These are phyloP conservation scores for Penicillium robsamsonii DNA, from an alignment of 495 filamentous ascomycete species.

Conservation along the genomic window DNA sequence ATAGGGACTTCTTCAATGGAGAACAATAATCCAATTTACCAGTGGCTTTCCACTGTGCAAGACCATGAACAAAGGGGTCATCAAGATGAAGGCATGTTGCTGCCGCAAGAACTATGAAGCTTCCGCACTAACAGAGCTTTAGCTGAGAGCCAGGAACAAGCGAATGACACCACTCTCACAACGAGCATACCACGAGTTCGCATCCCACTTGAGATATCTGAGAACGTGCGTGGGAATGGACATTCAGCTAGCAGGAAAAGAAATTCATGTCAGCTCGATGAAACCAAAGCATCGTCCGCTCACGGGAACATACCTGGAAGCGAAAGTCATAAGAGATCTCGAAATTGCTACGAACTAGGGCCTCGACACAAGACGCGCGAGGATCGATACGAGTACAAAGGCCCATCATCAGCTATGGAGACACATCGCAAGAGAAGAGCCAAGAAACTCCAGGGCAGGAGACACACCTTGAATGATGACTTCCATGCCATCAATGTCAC, in stretches of 20 bases:
- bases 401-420: constrained; percentile 11
- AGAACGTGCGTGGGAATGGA: not conserved
- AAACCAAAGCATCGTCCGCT: not conserved
- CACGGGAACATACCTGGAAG: not conserved
- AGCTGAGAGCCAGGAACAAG: not conserved
- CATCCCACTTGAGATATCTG: not conserved
- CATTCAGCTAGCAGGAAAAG: constrained; percentile 4
- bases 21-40: constrained; percentile 1
- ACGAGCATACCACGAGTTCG: not conserved
- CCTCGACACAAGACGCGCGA: constrained; percentile 60
- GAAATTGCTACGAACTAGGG: constrained; percentile 51
- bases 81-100: not conserved
- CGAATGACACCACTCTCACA: not conserved
- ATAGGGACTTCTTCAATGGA: not conserved
- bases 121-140: not conserved
- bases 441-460: constrained; percentile 34
- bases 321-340: not conserved
- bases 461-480: constrained; percentile 54
- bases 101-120: not conserved
- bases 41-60: constrained; percentile 6
- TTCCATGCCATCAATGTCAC: constrained; percentile 65
- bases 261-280: not conserved
- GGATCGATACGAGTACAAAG: constrained; percentile 52
- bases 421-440: constrained; percentile 39
- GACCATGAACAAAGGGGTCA: not conserved